Conservation (phyloP, 1,284 basidiomycete species). For the Xanthoconium separans region DNA sequence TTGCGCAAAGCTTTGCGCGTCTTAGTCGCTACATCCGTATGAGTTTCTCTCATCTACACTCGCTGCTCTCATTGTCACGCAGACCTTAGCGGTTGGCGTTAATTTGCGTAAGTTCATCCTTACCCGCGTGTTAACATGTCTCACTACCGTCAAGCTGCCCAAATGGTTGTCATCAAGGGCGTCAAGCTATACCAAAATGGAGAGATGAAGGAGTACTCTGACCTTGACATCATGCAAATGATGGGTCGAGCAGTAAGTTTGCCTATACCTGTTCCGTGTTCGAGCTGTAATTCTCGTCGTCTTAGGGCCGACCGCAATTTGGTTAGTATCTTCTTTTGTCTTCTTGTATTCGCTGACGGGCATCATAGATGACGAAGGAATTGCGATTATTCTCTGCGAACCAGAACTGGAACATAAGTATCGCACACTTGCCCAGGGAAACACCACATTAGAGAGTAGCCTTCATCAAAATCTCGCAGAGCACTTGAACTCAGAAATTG, state of each 20-base stretch:
- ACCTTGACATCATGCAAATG: conserved; percentile 86
- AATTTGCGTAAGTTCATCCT: conserved; percentile 66
- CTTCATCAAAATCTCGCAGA: conserved; percentile 83
- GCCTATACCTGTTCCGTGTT: neutral
- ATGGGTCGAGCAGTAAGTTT: conserved; percentile 72
- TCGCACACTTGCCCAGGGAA: conserved; percentile 59
- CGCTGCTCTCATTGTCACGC: conserved; percentile 8
- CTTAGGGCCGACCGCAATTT: conserved; percentile 89
- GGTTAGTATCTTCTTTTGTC: conserved; percentile 42
- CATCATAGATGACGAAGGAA: conserved; percentile 68
- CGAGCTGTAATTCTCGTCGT: neutral
- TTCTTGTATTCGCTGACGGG: conserved; percentile 7
- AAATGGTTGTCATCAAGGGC: conserved; percentile 81
- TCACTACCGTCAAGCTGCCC: conserved; percentile 53
- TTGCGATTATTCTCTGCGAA: conserved; percentile 81
- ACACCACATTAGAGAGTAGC: conserved; percentile 79
- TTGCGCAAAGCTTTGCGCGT: conserved; percentile 63
- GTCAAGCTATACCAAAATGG: conserved; percentile 72
- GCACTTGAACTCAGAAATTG: conserved; percentile 92
- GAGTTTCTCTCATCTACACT: conserved; percentile 20
- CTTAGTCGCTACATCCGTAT: conserved; percentile 71
- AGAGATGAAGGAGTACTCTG: conserved; percentile 69
- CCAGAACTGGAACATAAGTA: conserved; percentile 72
- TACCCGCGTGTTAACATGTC: neutral
- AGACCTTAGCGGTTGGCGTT: conserved; percentile 88